Evolutionary conservation across 805 yeast genomes (phyloP), one percentile per base, ranked within the genome.

Genomic region (Teunomyces pallodes): DNA sequence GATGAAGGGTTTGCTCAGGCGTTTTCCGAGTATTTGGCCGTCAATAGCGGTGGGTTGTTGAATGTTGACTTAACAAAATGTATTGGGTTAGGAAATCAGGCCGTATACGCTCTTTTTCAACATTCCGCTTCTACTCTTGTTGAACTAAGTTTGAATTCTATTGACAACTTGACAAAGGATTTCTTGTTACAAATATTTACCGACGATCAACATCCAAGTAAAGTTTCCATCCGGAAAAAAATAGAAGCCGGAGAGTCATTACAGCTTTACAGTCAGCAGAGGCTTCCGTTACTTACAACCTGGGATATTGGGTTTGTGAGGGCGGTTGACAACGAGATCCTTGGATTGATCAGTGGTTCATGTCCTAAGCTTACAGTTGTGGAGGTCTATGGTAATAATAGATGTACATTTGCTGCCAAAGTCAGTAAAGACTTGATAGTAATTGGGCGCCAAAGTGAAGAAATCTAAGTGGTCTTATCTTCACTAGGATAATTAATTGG

Each of bases 231-330:
- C 29, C 47, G 50, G 40, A 47, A 55, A 26, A 50, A 53, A 9
- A 46, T 53, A 10, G 54, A 53, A 5, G 48, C 49, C 12, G 58
- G 50, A 8, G 54, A 43, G 6, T 54, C 49, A 4, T 36, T 39
- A 16, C 40, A n/a, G 3, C 62, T 51, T 46, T 65, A 50, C 42
- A 36, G 52, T 2, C 54, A 59, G 28, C 46, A 64, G 7, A 33
- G 54, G 6, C 71, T 82, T 39, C 87, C 90, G 1, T 75, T 83
- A 27, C 67, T 92, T 38, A 81, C 89, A 0, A 76, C 81, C 30
- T 56, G 88, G 13, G 94, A 92, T 62, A 60, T 83, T 10, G 95
- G 97, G 0, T 92, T 92, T 66, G 87, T 90, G 2, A 72, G 95
- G 35, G 72, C 82, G 16, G 78, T 89, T 9, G 90, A 90, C 60